A percentile compares a stretch with the other conserved stretches of the same genome.
phyloP scores from a whole-genome alignment of 768 basidiomycete species.

The Pisolithus microcarpus region DNA sequence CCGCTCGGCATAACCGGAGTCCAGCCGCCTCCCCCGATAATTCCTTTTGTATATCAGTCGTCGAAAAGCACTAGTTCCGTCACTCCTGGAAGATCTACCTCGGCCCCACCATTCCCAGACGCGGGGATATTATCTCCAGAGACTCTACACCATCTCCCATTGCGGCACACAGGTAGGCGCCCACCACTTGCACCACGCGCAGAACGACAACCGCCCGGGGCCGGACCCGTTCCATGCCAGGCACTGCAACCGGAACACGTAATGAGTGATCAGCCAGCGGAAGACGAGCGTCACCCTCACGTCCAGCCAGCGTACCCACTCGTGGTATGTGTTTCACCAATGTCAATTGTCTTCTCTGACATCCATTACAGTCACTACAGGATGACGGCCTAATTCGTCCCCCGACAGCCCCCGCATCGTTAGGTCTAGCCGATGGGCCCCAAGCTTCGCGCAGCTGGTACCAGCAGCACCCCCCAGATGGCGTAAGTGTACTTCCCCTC shows the following conservation, averaged over 20 bases:
- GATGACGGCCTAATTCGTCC: slow-evolving; percentile 12
- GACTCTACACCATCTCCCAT: slow-evolving; percentile 4
- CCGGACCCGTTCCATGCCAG: slow-evolving; percentile 1
- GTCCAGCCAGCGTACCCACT: slow-evolving; percentile 16
- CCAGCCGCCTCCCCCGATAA: slow-evolving; percentile 44
- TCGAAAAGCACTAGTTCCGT: slow-evolving; percentile 36
- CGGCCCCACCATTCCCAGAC: slow-evolving; percentile 23
- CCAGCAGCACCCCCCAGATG: slow-evolving; percentile 3
- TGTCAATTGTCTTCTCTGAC: slow-evolving; percentile 5
- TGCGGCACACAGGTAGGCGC: slow-evolving; percentile 6
- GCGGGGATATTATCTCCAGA: slow-evolving; percentile 17
- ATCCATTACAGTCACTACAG: slow-evolving; percentile 8
- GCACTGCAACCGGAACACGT: slow-evolving; percentile 2
- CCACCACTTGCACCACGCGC: background rate
- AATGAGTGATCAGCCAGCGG: no score
- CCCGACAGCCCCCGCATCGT: slow-evolving; percentile 17
- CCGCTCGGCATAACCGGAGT: slow-evolving; percentile 34
- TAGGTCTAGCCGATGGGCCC: slow-evolving; percentile 11
- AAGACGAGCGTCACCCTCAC: slow-evolving; percentile 5
- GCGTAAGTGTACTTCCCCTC: slow-evolving; percentile 22
- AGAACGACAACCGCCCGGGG: slow-evolving; percentile 2
- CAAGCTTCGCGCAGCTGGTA: slow-evolving; percentile 18
- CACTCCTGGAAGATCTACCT: slow-evolving; percentile 14
- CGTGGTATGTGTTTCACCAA: slow-evolving; percentile 9
- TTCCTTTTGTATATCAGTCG: slow-evolving; percentile 50